Conservation (phyloP, 2,329 filamentous ascomycete species). For the Pestalotiopsis sp. region DNA sequence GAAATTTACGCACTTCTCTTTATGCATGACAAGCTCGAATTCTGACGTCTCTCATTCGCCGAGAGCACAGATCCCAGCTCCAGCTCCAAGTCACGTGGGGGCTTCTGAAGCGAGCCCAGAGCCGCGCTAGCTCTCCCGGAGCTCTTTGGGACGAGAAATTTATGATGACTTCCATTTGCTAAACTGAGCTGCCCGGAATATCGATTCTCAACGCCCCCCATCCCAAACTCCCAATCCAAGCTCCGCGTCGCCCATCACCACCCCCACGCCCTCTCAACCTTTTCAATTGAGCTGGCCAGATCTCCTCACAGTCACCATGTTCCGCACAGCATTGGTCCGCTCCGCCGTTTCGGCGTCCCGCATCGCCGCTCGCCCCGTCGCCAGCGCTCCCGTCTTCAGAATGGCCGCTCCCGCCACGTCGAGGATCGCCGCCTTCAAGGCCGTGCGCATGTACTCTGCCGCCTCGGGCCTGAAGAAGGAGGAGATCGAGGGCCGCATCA, state of each 20-base stretch:
- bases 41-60: constrained; percentile 1
- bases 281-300: constrained; percentile 19
- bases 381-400: constrained; percentile 50
- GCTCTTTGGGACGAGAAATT: constrained; percentile 35
- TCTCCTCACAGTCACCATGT: constrained; percentile 63
- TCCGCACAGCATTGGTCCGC: constrained; percentile 84
- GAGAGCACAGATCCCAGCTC: not conserved
- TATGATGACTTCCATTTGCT: constrained; percentile 32
- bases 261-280: not conserved
- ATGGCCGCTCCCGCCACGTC: constrained; percentile 63
- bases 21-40: not conserved
- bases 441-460: constrained; percentile 85
- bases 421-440: constrained; percentile 64
- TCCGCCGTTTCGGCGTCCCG: constrained; percentile 65
- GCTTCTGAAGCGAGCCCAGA: not conserved
- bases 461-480: constrained; percentile 76
- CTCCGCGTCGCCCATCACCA: constrained; percentile 11
- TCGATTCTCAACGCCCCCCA: constrained; percentile 13
- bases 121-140: constrained; percentile 12
- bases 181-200: constrained; percentile 1
- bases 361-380: constrained; percentile 61
- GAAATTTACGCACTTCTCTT: not conserved
- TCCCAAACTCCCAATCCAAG: constrained; percentile 13
- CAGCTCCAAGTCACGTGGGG: constrained; percentile 11
- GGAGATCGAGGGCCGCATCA: constrained; percentile 89